Evolutionary conservation across 108 stramenopile species (phyloP).

Genomic region (Asterionellopsis glacialis): DNA sequence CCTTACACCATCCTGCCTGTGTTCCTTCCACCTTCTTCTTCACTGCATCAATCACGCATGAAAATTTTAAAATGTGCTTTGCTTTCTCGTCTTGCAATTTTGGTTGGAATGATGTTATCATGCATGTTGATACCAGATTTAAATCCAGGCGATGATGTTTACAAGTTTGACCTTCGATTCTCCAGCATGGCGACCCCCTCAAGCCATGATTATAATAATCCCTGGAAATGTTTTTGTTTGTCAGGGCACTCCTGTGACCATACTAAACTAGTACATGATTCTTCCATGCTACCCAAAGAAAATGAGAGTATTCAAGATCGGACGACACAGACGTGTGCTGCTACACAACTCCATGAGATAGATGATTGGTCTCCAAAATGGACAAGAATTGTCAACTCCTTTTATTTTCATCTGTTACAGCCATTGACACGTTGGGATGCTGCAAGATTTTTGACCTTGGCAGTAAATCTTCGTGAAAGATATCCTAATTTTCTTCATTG

Average conservation of each 20-base stretch:
- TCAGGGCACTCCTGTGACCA: constrained; percentile 25
- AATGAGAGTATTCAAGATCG: background rate
- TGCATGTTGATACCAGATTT: constrained; percentile 37
- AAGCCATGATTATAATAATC: no score
- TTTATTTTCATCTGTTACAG: constrained; percentile 12
- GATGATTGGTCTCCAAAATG: background rate
- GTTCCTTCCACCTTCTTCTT: background rate
- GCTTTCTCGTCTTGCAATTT: constrained; percentile 37
- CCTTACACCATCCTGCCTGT: no score
- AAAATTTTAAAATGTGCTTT: constrained; percentile 14
- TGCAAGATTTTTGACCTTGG: constrained; percentile 68
- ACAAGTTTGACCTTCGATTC: constrained; percentile 53
- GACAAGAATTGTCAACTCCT: background rate
- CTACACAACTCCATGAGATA: background rate
- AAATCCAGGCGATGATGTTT: constrained; percentile 49
- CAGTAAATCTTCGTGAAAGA: constrained; percentile 40
- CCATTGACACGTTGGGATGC: constrained; percentile 85
- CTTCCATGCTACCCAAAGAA: background rate
- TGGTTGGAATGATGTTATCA: constrained; percentile 52
- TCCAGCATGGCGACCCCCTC: background rate
- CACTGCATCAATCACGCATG: constrained; percentile 2
- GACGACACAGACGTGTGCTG: background rate
- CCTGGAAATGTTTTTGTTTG: constrained; percentile 44
- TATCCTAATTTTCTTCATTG: constrained; percentile 16
- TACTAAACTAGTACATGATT: constrained; percentile 18